These are phyloP conservation scores for Hanseniaspora hatyaiensis DNA, from an alignment of 805 yeast genomes.

Conservation along the genomic window DNA sequence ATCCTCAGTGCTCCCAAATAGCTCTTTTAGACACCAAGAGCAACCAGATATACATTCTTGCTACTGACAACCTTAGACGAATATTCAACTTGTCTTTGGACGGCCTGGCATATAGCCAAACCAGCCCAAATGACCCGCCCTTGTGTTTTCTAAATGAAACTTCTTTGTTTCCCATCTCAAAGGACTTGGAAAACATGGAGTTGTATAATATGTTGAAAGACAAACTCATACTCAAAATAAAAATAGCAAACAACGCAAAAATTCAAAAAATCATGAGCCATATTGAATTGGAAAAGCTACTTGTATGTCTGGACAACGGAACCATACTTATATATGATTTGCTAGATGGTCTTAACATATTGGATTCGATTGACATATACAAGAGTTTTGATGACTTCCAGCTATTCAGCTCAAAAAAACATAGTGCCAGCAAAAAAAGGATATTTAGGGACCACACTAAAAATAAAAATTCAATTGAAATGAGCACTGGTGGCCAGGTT, in stretches of 20 bases:
- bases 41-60: neutral
- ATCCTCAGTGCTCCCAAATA: constrained; percentile 12
- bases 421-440: neutral
- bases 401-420: constrained; percentile 6
- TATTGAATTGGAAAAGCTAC: constrained; percentile 9
- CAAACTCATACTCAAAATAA: constrained; percentile 10
- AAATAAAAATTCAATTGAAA: neutral
- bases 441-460: no score
- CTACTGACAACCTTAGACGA: constrained; percentile 12
- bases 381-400: constrained; percentile 16
- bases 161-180: constrained; percentile 9
- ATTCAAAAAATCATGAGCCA: constrained; percentile 5
- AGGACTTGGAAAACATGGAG: constrained; percentile 1
- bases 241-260: constrained; percentile 2
- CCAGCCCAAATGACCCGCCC: neutral
- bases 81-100: neutral
- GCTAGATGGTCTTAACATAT: constrained; percentile 11
- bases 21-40: neutral
- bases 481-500: constrained; percentile 12
- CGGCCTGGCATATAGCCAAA: neutral
- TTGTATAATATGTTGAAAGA: constrained; percentile 13
- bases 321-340: constrained; percentile 9
- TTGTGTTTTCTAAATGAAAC: constrained; percentile 13
- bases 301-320: constrained; percentile 8
- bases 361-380: constrained; percentile 10